These are phyloP conservation scores for Teratosphaeria viscida DNA, from an alignment of 2,329 filamentous ascomycete genomes.

Conservation along the genomic window DNA sequence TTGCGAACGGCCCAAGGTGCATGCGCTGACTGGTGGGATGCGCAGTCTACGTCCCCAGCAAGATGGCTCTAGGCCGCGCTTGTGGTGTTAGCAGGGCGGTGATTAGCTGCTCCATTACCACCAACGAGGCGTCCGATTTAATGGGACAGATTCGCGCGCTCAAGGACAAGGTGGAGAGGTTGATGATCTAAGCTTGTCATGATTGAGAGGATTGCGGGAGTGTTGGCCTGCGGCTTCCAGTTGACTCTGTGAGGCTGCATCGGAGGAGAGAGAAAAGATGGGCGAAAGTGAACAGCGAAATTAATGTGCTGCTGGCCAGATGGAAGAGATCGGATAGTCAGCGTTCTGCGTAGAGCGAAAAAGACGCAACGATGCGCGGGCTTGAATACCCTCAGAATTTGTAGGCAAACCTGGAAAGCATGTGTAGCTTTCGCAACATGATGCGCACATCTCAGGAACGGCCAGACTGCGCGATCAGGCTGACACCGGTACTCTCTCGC, in stretches of 20 bases:
- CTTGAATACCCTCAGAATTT: neutral
- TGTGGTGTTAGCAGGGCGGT: slow-evolving; percentile 83
- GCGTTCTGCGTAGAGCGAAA: neutral
- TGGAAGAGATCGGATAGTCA: neutral
- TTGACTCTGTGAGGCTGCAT: neutral
- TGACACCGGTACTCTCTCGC: too few species aligned
- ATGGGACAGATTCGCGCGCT: slow-evolving; percentile 76
- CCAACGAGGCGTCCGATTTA: slow-evolving; percentile 81
- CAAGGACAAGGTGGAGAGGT: slow-evolving; percentile 90
- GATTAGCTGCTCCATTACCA: slow-evolving; percentile 80
- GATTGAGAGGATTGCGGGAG: neutral
- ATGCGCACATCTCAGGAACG: neutral
- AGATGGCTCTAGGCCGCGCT: slow-evolving; percentile 78
- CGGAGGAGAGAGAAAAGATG: neutral
- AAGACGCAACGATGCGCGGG: neutral
- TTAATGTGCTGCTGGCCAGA: neutral
- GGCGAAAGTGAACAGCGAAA: neutral
- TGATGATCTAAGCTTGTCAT: slow-evolving; percentile 61
- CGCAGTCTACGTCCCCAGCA: slow-evolving; percentile 41
- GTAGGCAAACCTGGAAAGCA: neutral
- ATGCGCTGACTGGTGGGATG: slow-evolving; percentile 4
- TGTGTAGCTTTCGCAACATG: neutral
- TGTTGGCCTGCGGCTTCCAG: neutral
- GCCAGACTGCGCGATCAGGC: too few species aligned
- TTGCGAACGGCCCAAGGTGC: too few species aligned